Conservation (phyloP, 2,329 filamentous ascomycete genomes). For the Xylariaceae sp. region DNA sequence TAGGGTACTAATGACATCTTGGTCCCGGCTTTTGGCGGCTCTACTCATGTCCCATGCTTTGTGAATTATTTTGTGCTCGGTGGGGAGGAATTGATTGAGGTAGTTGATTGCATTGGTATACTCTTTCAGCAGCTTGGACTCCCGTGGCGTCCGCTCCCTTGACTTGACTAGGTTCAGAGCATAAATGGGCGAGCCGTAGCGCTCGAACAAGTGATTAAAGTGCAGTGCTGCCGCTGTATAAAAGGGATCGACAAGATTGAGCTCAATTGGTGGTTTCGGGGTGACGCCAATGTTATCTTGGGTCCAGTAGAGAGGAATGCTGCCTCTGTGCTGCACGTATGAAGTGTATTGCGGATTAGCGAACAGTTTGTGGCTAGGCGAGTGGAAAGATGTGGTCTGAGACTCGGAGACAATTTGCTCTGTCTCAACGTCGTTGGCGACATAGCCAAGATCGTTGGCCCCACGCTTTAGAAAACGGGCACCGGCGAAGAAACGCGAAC, state of each 20-base stretch:
- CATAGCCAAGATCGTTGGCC: slow-evolving; percentile 89
- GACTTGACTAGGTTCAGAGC: slow-evolving; percentile 89
- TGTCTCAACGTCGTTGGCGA: slow-evolving; percentile 97
- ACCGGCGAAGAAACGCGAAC: slow-evolving; percentile 90
- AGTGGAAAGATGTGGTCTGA: slow-evolving; percentile 91
- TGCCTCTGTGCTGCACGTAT: slow-evolving; percentile 93
- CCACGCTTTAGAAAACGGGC: slow-evolving; percentile 92
- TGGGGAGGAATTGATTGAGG: slow-evolving; percentile 88
- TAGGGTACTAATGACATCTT: slow-evolving; percentile 90
- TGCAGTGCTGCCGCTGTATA: slow-evolving; percentile 90
- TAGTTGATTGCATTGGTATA: slow-evolving; percentile 87
- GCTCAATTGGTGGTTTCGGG: slow-evolving; percentile 92
- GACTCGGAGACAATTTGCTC: slow-evolving; percentile 97
- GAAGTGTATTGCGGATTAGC: slow-evolving; percentile 91
- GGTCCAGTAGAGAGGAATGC: slow-evolving; percentile 95
- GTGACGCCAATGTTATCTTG: slow-evolving; percentile 94
- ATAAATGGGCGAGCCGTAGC: slow-evolving; percentile 90
- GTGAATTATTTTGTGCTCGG: slow-evolving; percentile 82
- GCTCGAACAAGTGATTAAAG: slow-evolving; percentile 89
- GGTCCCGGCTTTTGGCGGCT: slow-evolving; percentile 84
- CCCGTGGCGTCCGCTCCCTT: slow-evolving; percentile 81
- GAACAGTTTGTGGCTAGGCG: slow-evolving; percentile 79
- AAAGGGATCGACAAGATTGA: slow-evolving; percentile 95
- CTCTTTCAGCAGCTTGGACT: slow-evolving; percentile 85
- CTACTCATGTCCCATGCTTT: slow-evolving; percentile 98